phyloP scores from a whole-genome alignment of 768 basidiomycete species.

The Tulasnella sp. region DNA sequence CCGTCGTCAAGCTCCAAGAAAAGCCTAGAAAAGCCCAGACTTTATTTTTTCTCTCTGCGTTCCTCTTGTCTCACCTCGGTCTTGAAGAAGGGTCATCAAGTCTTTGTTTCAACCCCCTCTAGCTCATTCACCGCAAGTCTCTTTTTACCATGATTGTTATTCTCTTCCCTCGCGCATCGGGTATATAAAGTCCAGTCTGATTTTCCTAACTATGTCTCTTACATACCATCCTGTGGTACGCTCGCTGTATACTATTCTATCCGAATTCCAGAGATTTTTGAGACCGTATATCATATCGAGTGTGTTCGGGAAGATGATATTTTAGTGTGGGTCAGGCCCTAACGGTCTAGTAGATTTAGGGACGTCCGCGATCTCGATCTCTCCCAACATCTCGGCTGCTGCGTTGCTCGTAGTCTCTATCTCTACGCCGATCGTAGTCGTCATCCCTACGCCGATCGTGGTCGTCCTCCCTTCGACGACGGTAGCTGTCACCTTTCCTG shows the following conservation, averaged over 20 bases:
- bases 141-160: slow-evolving; percentile 19
- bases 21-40: slow-evolving; percentile 9
- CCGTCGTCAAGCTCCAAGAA: not conserved
- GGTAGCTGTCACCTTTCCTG: not conserved
- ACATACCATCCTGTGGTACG: slow-evolving; percentile 7
- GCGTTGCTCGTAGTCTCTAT: not conserved
- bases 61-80: not conserved
- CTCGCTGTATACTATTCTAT: slow-evolving; percentile 25
- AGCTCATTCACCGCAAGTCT: slow-evolving; percentile 15
- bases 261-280: slow-evolving; percentile 27
- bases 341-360: not conserved
- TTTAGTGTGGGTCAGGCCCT: not conserved
- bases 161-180: slow-evolving; percentile 7
- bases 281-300: not conserved
- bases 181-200: not conserved
- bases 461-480: not conserved
- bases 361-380: not conserved
- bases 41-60: not conserved
- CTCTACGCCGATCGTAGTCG: not conserved
- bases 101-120: not conserved
- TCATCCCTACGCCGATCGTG: not conserved
- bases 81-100: slow-evolving; percentile 15
- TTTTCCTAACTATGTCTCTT: slow-evolving; percentile 22
- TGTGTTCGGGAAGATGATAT: not conserved
- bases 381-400: not conserved